Base-by-base conservation (phyloP, 176 grass and related monocot species). In the Canna indica region DNA sequence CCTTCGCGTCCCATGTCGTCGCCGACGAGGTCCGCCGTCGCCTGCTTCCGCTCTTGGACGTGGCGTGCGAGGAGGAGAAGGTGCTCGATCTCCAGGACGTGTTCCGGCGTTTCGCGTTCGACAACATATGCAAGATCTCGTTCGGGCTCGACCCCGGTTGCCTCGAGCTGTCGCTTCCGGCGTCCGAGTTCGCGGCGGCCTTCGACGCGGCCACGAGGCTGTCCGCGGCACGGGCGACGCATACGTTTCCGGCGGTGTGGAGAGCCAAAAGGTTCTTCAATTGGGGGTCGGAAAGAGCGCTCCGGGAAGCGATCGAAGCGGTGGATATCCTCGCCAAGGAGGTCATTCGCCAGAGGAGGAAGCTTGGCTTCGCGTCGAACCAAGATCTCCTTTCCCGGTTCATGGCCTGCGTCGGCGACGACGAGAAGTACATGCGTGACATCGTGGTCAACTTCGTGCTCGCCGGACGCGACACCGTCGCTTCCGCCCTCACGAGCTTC, bases 381-480 rank as follows among this genome's bases (percentile, higher is more conserved):
- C 86, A 87, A 58, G 90, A 95, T 68, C 79, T 95, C 60, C 81
- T 95, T 47, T 95, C 90, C 3, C 76, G 79, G 30, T 95, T 95
- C 90, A 87, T 95, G 86, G 76, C 73, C 33, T 75, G 68, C 0
- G 36, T 73, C 8, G 59, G n/a, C 24, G 77, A 57, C 6, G 71
- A 88, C 68, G 88, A 73, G 78, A 87, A 73, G 83, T 95, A 62
- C 83, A 83, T 94, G 56, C 90, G 86, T 46, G 90, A 94, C 82
- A 94, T 94, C 46, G 83, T 94, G 1, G 76, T 94, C 54, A 94
- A 83, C 81, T 89, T 94, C 83, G 68, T 94, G 38, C 72, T 94
- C 20, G 86, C 90, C 15, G 86, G 90, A 0, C 86, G 86, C 9
- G 90, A 94, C 75, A 89, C 90, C 4, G 83, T 94, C 6, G 82